phyloP scores from a whole-genome alignment of 257 asterid genomes.

The Mentha longifolia region DNA sequence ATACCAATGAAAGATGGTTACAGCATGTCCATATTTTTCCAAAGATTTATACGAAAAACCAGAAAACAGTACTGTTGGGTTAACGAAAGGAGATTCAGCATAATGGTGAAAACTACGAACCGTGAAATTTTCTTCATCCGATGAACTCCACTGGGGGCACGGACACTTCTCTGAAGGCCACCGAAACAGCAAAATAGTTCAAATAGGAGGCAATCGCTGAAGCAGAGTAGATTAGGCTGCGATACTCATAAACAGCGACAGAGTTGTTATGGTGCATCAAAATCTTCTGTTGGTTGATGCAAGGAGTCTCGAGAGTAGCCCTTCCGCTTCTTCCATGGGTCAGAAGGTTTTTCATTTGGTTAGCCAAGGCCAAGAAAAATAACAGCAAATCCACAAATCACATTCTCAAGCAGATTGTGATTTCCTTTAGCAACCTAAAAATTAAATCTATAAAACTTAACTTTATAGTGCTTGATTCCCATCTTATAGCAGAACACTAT shows the following conservation, averaged over 20 bases:
- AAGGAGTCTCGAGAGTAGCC: neutral
- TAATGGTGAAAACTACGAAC: neutral
- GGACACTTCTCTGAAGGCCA: neutral
- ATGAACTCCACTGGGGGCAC: neutral
- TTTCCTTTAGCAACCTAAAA: neutral
- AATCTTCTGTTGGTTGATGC: neutral
- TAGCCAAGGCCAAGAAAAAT: too few species aligned
- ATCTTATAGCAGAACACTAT: neutral
- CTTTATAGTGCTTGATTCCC: neutral
- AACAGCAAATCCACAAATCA: neutral
- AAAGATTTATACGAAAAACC: neutral
- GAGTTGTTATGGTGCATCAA: neutral
- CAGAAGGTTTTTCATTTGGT: too few species aligned
- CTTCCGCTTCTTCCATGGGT: too few species aligned
- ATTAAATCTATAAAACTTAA: neutral
- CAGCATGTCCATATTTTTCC: neutral
- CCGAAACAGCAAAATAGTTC: neutral
- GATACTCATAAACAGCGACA: neutral
- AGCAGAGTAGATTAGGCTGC: neutral
- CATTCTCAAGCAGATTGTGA: neutral
- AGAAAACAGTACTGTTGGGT: neutral
- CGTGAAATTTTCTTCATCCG: neutral
- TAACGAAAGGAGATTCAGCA: neutral
- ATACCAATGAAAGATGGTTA: neutral
- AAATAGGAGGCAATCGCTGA: neutral